Evolutionary conservation across 2,329 filamentous ascomycete genomes (phyloP).

Genomic region (Mollisiaceae sp.): DNA sequence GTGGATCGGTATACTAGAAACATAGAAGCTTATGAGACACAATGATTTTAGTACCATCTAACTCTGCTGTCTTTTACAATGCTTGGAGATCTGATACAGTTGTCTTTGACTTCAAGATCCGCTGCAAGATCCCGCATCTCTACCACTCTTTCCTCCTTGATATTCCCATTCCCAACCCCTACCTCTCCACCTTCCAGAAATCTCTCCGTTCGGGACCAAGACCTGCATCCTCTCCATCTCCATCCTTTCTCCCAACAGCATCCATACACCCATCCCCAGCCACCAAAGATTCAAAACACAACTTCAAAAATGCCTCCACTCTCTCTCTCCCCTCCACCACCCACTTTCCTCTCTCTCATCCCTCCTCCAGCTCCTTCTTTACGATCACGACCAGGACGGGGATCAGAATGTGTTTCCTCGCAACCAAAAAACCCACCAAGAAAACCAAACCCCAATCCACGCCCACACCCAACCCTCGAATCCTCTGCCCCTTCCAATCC

Average conservation of each 20-base stretch:
- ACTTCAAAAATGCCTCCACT: no score
- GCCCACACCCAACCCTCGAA: no score
- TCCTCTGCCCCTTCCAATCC: slow-evolving; percentile 1
- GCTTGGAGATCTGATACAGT: no score
- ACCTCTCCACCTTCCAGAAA: neutral
- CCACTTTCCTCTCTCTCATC: no score
- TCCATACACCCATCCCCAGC: neutral
- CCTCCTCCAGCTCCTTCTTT: no score
- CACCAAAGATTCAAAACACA: neutral
- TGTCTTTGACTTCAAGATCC: neutral
- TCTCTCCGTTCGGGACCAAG: neutral
- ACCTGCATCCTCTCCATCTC: slow-evolving; percentile 1
- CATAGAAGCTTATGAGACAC: neutral
- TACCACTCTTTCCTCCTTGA: neutral
- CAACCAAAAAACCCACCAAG: neutral
- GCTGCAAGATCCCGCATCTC: neutral
- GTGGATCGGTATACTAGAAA: neutral
- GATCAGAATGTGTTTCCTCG: neutral
- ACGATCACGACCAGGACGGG: no score
- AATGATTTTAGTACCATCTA: neutral
- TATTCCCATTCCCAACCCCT: neutral
- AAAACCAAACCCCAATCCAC: neutral
- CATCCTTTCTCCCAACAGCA: neutral
- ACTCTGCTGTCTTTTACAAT: no score
- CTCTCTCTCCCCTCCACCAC: neutral